These are phyloP conservation scores for Tylopilus plumbeoviolaceoides DNA, from an alignment of 768 basidiomycete genomes.

Conservation along the genomic window DNA sequence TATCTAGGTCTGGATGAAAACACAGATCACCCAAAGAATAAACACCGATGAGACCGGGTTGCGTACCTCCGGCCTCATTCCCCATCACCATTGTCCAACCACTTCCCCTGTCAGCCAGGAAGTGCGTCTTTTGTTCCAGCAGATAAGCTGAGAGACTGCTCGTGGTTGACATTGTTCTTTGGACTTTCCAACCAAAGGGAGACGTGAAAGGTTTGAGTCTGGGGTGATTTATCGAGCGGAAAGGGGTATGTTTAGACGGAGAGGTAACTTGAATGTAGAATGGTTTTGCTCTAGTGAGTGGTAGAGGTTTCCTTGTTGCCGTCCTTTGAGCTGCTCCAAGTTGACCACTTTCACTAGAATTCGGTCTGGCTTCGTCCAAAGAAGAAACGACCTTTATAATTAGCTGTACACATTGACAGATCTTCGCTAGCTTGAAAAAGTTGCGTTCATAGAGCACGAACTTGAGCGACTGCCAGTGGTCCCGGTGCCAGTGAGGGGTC, in stretches of 20 bases:
- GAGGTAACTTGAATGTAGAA: neutral
- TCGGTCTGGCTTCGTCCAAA: neutral
- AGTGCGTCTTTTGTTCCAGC: conserved; percentile 49
- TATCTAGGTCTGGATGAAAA: conserved; percentile 72
- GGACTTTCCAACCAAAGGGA: neutral
- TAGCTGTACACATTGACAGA: neutral
- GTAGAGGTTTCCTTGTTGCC: neutral
- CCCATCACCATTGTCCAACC: conserved; percentile 91
- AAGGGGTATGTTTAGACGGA: neutral
- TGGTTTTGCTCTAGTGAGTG: neutral
- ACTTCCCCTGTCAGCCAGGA: conserved; percentile 51
- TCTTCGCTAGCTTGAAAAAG: neutral
- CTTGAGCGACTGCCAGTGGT: neutral
- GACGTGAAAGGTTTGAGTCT: neutral
- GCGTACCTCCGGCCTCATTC: conserved; percentile 90
- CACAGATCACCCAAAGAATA: neutral
- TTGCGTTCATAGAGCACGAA: neutral
- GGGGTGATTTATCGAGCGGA: neutral
- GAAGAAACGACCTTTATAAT: neutral
- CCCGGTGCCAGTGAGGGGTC: neutral
- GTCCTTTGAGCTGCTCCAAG: neutral
- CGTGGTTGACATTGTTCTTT: conserved; percentile 19
- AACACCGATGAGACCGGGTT: neutral
- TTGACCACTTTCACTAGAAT: neutral
- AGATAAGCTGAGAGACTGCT: conserved; percentile 38